These are phyloP conservation scores for Musa balbisiana DNA, from an alignment of 202 grass and related monocot species.

Conservation along the genomic window DNA sequence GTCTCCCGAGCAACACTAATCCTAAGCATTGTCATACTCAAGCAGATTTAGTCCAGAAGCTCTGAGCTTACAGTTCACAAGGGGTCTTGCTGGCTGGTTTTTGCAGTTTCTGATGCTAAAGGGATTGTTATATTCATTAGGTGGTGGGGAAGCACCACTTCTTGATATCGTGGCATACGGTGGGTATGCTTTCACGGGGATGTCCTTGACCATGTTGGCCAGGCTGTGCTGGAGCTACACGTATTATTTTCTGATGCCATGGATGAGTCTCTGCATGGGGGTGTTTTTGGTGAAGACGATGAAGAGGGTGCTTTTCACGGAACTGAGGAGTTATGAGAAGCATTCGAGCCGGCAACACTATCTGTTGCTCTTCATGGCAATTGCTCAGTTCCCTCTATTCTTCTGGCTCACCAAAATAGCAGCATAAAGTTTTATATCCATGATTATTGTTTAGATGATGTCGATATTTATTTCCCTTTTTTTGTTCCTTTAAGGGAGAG, in stretches of 20 bases:
- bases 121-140: slow-evolving; percentile 12
- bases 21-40: not conserved
- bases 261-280: slow-evolving; percentile 84
- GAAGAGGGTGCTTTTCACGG: slow-evolving; percentile 67
- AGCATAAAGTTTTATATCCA: slow-evolving; percentile 25
- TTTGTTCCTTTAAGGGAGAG: too few species aligned
- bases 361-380: slow-evolving; percentile 71
- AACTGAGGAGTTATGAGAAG: slow-evolving; percentile 58
- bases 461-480: too few species aligned
- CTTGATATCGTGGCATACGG: not conserved
- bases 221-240: slow-evolving; percentile 24
- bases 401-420: slow-evolving; percentile 78
- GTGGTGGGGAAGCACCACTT: slow-evolving; percentile 12
- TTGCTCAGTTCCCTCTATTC: slow-evolving; percentile 71
- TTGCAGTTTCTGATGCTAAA: slow-evolving; percentile 11
- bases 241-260: slow-evolving; percentile 54
- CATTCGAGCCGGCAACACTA: slow-evolving; percentile 67
- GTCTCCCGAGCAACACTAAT: not conserved
- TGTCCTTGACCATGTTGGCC: slow-evolving; percentile 4
- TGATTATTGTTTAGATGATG: too few species aligned
- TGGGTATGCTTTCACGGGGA: slow-evolving; percentile 12
- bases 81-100: slow-evolving; percentile 19
- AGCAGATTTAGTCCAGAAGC: slow-evolving; percentile 21
- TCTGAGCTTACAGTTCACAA: slow-evolving; percentile 19
- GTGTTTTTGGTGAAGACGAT: slow-evolving; percentile 85